Conservation (phyloP, 202 grass and related monocot genomes). For the Panicum hallii region DNA sequence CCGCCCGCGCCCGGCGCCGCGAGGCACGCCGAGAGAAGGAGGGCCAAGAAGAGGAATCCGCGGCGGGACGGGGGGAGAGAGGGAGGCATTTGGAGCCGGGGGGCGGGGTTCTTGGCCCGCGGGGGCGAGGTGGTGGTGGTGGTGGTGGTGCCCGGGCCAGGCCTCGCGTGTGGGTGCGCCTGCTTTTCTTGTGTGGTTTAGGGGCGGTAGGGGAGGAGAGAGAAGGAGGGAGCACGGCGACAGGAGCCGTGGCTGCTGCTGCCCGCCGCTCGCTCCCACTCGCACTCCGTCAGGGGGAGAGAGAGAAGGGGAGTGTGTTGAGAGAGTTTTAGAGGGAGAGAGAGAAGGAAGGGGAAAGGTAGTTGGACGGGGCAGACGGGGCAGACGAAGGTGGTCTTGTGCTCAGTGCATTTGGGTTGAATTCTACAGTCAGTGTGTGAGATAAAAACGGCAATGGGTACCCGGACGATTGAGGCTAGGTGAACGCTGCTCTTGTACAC, state of each 20-base stretch:
- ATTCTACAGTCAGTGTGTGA: background rate
- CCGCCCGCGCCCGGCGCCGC: background rate
- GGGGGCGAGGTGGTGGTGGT: background rate
- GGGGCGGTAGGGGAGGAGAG: background rate
- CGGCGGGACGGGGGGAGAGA: background rate
- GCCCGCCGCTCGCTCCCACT: background rate
- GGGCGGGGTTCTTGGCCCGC: slow-evolving; percentile 19
- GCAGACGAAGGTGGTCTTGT: slow-evolving; percentile 10
- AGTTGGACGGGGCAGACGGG: background rate
- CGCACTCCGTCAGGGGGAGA: background rate
- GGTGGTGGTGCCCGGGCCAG: slow-evolving; percentile 20
- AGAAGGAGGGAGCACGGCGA: background rate
- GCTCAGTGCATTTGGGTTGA: slow-evolving; percentile 11
- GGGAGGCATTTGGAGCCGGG: slow-evolving; percentile 41
- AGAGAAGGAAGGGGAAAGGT: background rate
- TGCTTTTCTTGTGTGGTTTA: slow-evolving; percentile 42
- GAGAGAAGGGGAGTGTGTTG: background rate
- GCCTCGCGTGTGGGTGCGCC: background rate
- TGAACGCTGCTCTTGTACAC: background rate
- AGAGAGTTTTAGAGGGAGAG: background rate
- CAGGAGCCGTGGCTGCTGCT: slow-evolving; percentile 18
- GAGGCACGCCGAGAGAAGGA: slow-evolving; percentile 19
- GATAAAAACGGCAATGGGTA: background rate
- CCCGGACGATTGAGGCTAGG: background rate
- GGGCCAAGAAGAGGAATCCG: slow-evolving; percentile 18